Conservation (phyloP, 805 yeast genomes). For the Wickerhamiella azymoides region DNA sequence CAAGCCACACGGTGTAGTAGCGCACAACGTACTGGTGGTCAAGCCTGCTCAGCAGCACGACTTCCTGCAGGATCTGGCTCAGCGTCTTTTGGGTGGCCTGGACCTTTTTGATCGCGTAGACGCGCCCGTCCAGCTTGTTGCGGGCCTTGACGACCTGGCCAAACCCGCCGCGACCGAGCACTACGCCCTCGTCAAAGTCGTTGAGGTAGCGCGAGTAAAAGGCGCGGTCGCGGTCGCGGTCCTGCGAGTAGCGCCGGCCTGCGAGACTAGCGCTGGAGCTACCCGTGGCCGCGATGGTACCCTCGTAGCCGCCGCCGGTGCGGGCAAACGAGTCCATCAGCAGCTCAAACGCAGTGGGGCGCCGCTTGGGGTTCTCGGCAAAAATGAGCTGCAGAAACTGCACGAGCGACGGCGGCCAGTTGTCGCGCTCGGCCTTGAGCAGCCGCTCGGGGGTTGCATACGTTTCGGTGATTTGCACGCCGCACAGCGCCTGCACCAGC, state of each 20-base stretch:
- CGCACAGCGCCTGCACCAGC: conserved; percentile 51
- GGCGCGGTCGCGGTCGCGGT: conserved; percentile 1
- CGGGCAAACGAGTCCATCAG: conserved; percentile 74
- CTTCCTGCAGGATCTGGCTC: conserved; percentile 76
- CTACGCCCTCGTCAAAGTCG: conserved; percentile 90
- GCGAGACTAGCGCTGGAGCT: neutral
- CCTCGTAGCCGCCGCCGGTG: conserved; percentile 1
- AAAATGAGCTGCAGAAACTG: conserved; percentile 59
- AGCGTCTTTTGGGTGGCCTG: conserved; percentile 40
- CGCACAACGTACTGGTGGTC: conserved; percentile 94
- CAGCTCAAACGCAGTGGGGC: conserved; percentile 75
- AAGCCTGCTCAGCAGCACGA: conserved; percentile 75
- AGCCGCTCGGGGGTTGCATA: conserved; percentile 54
- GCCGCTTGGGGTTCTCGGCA: conserved; percentile 46
- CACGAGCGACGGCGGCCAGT: conserved; percentile 42
- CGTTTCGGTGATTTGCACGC: conserved; percentile 40
- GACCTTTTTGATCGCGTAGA: conserved; percentile 87
- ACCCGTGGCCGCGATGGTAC: neutral
- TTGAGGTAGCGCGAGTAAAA: conserved; percentile 62
- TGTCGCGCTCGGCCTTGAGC: conserved; percentile 27
- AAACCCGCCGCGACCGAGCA: conserved; percentile 86
- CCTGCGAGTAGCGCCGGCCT: conserved; percentile 10
- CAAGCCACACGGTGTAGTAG: conserved; percentile 96
- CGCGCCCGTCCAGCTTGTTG: conserved; percentile 83
- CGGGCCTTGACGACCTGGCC: conserved; percentile 98